A percentile compares a stretch with the other conserved stretches of the same genome.
These are phyloP conservation scores for Pichia sp. DNA, from an alignment of 1,139 yeast species.

Conservation along the genomic window DNA sequence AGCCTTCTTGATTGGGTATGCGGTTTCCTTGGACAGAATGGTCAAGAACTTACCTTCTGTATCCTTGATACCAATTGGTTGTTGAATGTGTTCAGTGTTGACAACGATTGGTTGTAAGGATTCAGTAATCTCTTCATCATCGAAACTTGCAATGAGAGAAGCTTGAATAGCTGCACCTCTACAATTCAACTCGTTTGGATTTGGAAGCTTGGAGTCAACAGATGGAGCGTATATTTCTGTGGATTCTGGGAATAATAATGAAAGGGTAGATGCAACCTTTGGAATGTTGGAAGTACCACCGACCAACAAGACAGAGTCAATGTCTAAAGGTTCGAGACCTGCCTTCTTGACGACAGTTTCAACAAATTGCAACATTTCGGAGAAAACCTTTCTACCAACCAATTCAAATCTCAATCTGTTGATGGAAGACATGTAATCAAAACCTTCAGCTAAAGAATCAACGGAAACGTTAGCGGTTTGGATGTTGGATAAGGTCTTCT, in stretches of 20 bases:
- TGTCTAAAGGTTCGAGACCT: slow-evolving; percentile 72
- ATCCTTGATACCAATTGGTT: slow-evolving; percentile 81
- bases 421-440: slow-evolving; percentile 86
- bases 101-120: slow-evolving; percentile 80
- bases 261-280: slow-evolving; percentile 73
- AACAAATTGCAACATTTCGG: slow-evolving; percentile 70
- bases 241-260: slow-evolving; percentile 71
- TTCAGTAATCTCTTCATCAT: slow-evolving; percentile 79
- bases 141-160: slow-evolving; percentile 74
- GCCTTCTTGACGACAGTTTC: slow-evolving; percentile 76
- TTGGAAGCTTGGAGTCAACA: slow-evolving; percentile 64
- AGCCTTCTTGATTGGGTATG: slow-evolving; percentile 84
- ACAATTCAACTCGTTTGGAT: slow-evolving; percentile 85
- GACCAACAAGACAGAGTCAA: slow-evolving; percentile 84
- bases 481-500: slow-evolving; percentile 89
- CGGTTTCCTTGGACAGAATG: slow-evolving; percentile 75
- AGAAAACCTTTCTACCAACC: slow-evolving; percentile 70
- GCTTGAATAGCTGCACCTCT: slow-evolving; percentile 99
- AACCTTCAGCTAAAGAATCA: slow-evolving; percentile 91
- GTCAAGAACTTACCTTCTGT: slow-evolving; percentile 68
- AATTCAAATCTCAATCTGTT: slow-evolving; percentile 94
- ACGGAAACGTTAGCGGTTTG: slow-evolving; percentile 86
- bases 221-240: slow-evolving; percentile 76
- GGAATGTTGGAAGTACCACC: slow-evolving; percentile 96
- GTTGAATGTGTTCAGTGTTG: slow-evolving; percentile 79